These are phyloP conservation scores for Ichthyophthirius multifiliis DNA, from an alignment of 169 alveolate genomes.

Conservation along the genomic window DNA sequence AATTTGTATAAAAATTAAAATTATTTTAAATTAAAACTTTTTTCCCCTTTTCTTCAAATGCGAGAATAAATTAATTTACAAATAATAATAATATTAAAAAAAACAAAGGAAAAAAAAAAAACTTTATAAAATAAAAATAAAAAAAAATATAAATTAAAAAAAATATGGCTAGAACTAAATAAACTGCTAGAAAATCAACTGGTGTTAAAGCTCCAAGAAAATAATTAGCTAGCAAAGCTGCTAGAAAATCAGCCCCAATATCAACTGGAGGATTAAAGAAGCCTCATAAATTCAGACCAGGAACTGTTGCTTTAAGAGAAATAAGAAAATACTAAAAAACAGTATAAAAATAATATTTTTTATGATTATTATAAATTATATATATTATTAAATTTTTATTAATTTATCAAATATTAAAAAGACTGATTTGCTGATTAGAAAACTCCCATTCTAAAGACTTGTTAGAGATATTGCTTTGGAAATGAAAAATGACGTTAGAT, in stretches of 20 bases:
- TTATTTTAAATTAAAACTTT: too few species aligned
- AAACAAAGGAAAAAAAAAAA: too few species aligned
- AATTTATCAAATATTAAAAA: too few species aligned
- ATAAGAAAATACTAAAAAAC: slow-evolving; percentile 95
- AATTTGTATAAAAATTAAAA: too few species aligned
- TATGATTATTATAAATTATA: too few species aligned
- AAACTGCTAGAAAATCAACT: slow-evolving; percentile 97
- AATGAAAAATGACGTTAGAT: slow-evolving; percentile 91
- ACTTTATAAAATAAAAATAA: too few species aligned
- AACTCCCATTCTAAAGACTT: slow-evolving; percentile 95
- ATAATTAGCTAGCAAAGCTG: slow-evolving; percentile 98
- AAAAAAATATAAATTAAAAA: too few species aligned
- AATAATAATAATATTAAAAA: too few species aligned
- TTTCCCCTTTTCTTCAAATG: too few species aligned
- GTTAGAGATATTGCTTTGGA: slow-evolving; percentile 95
- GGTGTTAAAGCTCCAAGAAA: slow-evolving; percentile 99
- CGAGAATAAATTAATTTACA: too few species aligned
- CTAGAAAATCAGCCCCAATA: slow-evolving; percentile 96
- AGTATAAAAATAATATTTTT: too few species aligned
- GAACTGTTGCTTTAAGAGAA: slow-evolving; percentile 97
- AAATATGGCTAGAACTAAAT: slow-evolving; percentile 97
- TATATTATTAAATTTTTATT: too few species aligned
- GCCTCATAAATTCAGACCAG: slow-evolving; percentile 98
- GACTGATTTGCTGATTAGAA: slow-evolving; percentile 84
- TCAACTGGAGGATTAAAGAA: slow-evolving; percentile 89